phyloP scores from a whole-genome alignment of 768 basidiomycete species.

The Russula griseocarnosa region DNA sequence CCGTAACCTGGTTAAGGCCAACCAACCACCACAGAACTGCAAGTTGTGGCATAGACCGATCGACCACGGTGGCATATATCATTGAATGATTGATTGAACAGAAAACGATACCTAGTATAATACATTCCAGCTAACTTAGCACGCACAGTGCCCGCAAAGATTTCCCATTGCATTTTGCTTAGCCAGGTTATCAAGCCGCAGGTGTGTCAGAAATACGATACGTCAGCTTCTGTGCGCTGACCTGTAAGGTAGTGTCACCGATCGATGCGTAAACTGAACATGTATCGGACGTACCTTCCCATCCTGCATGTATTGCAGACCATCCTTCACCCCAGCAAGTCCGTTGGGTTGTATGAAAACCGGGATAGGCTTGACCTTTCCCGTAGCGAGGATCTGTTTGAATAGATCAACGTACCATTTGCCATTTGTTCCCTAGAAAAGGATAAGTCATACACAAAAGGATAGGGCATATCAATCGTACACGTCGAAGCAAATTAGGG shows the following conservation, averaged over 20 bases:
- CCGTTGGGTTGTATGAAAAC: constrained; percentile 32
- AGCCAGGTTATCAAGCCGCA: not conserved
- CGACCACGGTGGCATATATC: too few species aligned
- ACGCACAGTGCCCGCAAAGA: too few species aligned
- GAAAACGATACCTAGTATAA: too few species aligned
- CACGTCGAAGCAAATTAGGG: too few species aligned
- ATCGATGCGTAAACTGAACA: not conserved
- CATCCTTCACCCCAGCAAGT: constrained; percentile 30
- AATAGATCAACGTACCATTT: constrained; percentile 29
- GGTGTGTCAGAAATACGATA: constrained; percentile 30
- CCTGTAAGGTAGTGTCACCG: constrained; percentile 11
- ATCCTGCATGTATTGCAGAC: constrained; percentile 33
- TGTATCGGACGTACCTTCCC: constrained; percentile 29
- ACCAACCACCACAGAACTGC: too few species aligned
- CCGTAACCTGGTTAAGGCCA: too few species aligned
- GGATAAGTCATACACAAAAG: not conserved
- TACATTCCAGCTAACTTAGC: too few species aligned
- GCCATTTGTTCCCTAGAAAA: constrained; percentile 24
- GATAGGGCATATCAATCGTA: not conserved
- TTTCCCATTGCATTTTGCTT: too few species aligned
- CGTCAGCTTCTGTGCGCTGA: constrained; percentile 35
- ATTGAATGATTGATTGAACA: too few species aligned
- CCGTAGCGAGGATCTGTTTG: constrained; percentile 27
- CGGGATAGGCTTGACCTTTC: constrained; percentile 32
- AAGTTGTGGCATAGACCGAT: too few species aligned